phyloP scores from a whole-genome alignment of 148 eudicot genomes.

The Rhododendron ovatum region DNA sequence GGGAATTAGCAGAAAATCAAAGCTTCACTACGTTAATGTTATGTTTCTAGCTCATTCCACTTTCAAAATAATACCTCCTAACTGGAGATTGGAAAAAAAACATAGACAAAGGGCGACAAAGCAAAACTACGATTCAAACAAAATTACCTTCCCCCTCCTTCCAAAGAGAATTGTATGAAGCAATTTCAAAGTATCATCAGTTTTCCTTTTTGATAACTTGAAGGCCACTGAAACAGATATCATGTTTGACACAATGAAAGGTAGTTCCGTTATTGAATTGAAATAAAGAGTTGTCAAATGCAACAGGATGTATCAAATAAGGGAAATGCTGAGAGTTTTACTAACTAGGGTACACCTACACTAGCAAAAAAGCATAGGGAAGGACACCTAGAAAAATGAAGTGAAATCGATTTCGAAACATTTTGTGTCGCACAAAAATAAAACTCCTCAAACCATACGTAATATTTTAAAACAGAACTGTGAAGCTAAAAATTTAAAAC shows the following conservation, averaged over 20 bases:
- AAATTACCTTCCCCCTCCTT: conserved; percentile 83
- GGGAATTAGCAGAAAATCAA: background rate
- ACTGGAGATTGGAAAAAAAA: background rate
- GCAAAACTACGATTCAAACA: background rate
- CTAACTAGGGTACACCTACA: background rate
- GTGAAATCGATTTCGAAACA: background rate
- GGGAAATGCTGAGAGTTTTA: background rate
- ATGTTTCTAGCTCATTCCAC: background rate
- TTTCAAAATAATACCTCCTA: background rate
- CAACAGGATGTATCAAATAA: background rate
- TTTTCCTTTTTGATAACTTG: conserved; percentile 76
- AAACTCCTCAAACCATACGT: background rate
- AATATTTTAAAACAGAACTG: background rate
- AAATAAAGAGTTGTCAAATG: background rate
- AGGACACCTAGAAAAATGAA: background rate
- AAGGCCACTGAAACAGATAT: conserved; percentile 60
- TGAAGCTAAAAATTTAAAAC: background rate
- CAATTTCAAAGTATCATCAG: conserved; percentile 62
- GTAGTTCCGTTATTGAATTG: background rate
- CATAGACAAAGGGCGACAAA: background rate
- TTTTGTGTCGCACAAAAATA: background rate
- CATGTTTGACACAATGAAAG: background rate
- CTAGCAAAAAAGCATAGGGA: background rate
- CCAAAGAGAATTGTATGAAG: conserved; percentile 77
- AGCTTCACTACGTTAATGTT: background rate